These are phyloP conservation scores for Sclerotinia minor DNA, from an alignment of 2,329 filamentous ascomycete genomes.

Conservation along the genomic window DNA sequence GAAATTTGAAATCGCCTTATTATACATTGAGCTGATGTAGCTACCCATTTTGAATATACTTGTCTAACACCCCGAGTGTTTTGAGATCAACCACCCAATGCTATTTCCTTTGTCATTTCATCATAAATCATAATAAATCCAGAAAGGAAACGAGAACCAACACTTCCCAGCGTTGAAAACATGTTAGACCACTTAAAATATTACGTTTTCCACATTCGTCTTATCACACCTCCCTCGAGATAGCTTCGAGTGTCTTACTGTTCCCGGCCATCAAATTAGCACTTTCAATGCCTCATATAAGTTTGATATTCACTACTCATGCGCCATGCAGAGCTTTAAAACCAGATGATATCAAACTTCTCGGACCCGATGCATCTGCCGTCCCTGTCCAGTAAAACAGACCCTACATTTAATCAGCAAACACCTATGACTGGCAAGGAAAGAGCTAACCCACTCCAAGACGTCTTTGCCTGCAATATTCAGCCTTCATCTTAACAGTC, in stretches of 20 bases:
- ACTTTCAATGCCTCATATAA: neutral
- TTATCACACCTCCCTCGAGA: neutral
- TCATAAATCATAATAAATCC: constrained; percentile 18
- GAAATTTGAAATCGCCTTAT: constrained; percentile 14
- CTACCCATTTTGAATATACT: constrained; percentile 8
- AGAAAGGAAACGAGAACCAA: neutral
- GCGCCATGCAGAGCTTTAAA: constrained; percentile 55
- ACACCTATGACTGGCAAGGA: neutral
- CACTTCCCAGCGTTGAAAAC: neutral
- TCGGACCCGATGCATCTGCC: constrained; percentile 62
- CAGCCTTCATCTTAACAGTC: constrained; percentile 73
- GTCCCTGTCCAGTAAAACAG: constrained; percentile 83
- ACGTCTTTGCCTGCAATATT: constrained; percentile 68
- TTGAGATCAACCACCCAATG: constrained; percentile 4
- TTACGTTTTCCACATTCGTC: neutral
- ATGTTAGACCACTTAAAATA: neutral
- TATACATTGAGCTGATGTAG: constrained; percentile 18
- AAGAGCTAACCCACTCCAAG: constrained; percentile 54
- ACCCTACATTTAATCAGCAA: constrained; percentile 49
- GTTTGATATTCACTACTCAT: neutral
- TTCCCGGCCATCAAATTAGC: neutral
- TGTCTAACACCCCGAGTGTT: constrained; percentile 5
- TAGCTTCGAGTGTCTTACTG: neutral
- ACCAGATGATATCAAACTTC: constrained; percentile 59
- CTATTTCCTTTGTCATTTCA: constrained; percentile 4